These are phyloP conservation scores for Suillus weaverae DNA, from an alignment of 768 basidiomycete species.

Conservation along the genomic window DNA sequence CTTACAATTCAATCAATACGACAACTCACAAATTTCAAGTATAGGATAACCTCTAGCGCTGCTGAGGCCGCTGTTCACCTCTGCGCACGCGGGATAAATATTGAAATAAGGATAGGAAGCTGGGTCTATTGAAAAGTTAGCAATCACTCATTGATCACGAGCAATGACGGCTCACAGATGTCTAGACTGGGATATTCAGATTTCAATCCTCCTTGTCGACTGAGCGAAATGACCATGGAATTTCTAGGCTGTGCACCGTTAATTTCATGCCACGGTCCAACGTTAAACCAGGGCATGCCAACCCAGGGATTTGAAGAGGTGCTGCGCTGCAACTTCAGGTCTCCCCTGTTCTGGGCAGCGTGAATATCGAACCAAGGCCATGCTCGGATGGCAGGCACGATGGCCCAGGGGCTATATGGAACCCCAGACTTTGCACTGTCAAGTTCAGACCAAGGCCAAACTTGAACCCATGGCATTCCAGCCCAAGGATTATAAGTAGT, in stretches of 20 bases:
- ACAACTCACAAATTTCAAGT: conserved; percentile 10
- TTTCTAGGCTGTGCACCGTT: not conserved
- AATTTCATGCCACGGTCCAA: conserved; percentile 33
- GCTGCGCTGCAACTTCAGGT: not conserved
- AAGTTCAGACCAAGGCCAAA: conserved; percentile 6
- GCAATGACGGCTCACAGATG: conserved; percentile 25
- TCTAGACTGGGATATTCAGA: conserved; percentile 26
- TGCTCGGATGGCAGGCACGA: not conserved
- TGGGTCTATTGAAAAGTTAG: conserved; percentile 35
- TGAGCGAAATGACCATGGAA: not conserved
- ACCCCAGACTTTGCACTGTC: not conserved
- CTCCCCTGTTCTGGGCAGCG: not conserved
- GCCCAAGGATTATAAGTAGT: conserved; percentile 8
- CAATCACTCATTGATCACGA: not conserved
- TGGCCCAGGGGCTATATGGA: not conserved
- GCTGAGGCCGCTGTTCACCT: not conserved
- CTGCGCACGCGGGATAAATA: conserved; percentile 36
- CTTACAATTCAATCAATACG: not conserved
- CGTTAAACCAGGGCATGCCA: conserved; percentile 28
- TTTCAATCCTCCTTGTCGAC: conserved; percentile 8
- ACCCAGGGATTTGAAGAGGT: conserved; percentile 10
- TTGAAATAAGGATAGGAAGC: conserved; percentile 43
- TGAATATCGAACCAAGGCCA: conserved; percentile 5
- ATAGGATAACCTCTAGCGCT: conserved; percentile 23
- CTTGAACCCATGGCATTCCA: conserved; percentile 3